phyloP scores from a whole-genome alignment of 169 alveolate species.

The Eimeria acervulina region DNA sequence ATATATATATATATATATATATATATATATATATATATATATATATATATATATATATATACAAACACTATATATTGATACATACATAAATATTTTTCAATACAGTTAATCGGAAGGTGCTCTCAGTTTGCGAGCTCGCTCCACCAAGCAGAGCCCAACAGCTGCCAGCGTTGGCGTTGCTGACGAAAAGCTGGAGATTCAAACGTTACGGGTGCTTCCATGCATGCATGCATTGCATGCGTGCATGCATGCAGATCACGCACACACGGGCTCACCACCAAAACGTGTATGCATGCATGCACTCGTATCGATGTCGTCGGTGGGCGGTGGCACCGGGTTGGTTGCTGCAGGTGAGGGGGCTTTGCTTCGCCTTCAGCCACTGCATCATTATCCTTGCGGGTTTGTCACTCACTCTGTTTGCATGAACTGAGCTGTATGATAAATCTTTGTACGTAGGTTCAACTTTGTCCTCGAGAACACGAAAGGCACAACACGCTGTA shows the following conservation, averaged over 20 bases:
- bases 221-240: background rate
- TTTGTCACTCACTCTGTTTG: background rate
- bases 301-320: background rate
- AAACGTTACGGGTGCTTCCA: background rate
- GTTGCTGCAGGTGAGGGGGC: background rate
- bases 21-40: too few species aligned
- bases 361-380: conserved; percentile 6
- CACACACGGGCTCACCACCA: background rate
- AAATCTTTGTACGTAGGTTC: too few species aligned
- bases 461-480: background rate
- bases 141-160: background rate
- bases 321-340: background rate
- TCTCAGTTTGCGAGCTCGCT: background rate
- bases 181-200: background rate
- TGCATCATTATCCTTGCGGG: background rate
- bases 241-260: background rate
- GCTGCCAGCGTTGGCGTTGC: background rate
- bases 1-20: too few species aligned
- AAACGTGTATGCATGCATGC: background rate
- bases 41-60: too few species aligned
- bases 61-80: too few species aligned
- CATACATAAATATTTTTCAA: too few species aligned
- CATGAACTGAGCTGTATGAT: background rate
- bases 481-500: background rate
- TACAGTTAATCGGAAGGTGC: too few species aligned